phyloP scores from a whole-genome alignment of 2,329 filamentous ascomycete species.

The Venturia oleaginea region DNA sequence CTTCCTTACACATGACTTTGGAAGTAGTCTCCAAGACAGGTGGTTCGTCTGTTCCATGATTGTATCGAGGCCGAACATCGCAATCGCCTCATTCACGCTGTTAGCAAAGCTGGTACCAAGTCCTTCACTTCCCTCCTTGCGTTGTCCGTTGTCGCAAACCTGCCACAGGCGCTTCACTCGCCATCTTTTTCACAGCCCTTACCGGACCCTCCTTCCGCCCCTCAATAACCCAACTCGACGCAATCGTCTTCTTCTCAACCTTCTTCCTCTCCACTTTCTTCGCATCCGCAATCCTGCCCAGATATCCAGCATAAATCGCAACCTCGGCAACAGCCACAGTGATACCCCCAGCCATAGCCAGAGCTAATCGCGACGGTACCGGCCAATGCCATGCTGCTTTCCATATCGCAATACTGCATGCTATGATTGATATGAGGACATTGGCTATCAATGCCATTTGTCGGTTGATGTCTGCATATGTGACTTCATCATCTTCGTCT shows the following conservation, averaged over 20 bases:
- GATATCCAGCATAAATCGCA: slow-evolving; percentile 65
- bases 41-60: background rate
- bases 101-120: background rate
- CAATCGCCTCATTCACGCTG: background rate
- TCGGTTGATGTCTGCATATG: slow-evolving; percentile 65
- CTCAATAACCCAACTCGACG: slow-evolving; percentile 59
- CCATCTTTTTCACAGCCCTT: background rate
- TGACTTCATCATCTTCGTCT: slow-evolving; percentile 50
- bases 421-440: slow-evolving; percentile 76
- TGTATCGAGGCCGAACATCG: background rate
- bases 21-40: background rate
- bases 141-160: background rate
- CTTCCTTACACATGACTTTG: background rate
- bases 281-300: slow-evolving; percentile 60
- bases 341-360: slow-evolving; percentile 61
- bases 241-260: slow-evolving; percentile 58
- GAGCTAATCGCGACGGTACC: slow-evolving; percentile 57
- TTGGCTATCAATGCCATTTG: slow-evolving; percentile 82
- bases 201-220: slow-evolving; percentile 3
- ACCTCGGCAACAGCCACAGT: slow-evolving; percentile 69
- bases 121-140: background rate
- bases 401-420: slow-evolving; percentile 70
- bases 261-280: slow-evolving; percentile 52
- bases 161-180: background rate
- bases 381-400: slow-evolving; percentile 69